These are phyloP conservation scores for Ceratobasidium sp. DNA, from an alignment of 1,284 basidiomycete species.

Conservation along the genomic window DNA sequence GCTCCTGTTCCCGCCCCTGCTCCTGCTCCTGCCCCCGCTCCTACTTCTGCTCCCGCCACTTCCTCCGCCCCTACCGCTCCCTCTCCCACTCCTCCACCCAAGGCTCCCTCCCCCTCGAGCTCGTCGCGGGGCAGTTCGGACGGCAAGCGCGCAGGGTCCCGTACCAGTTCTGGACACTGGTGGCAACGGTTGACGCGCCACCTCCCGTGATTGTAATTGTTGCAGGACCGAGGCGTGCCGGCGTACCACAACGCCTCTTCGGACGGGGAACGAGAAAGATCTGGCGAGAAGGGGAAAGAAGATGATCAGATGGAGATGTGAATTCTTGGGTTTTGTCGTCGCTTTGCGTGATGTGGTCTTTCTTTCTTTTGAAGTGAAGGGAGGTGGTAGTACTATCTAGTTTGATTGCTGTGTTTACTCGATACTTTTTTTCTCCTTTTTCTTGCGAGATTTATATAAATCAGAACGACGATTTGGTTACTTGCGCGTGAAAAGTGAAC, in stretches of 20 bases:
- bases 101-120: slow-evolving; percentile 16
- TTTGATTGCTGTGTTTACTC: background rate
- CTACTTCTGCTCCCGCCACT: background rate
- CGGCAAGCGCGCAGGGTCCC: slow-evolving; percentile 26
- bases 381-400: background rate
- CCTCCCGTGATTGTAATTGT: slow-evolving; percentile 34
- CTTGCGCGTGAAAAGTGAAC: no score
- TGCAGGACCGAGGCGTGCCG: slow-evolving; percentile 22
- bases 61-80: slow-evolving; percentile 18
- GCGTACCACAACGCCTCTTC: slow-evolving; percentile 13
- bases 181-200: slow-evolving; percentile 45
- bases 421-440: background rate
- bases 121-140: slow-evolving; percentile 28
- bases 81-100: slow-evolving; percentile 23
- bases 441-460: no score
- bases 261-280: slow-evolving; percentile 2
- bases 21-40: background rate
- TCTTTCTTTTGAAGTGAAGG: background rate
- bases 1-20: slow-evolving; percentile 5
- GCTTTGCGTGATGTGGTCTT: background rate
- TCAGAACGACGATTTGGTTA: no score
- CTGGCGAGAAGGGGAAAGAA: background rate
- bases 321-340: background rate
- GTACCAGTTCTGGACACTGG: slow-evolving; percentile 41
- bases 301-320: background rate